Conservation (phyloP, 768 basidiomycete species). For the Pulveroboletus sp. region DNA sequence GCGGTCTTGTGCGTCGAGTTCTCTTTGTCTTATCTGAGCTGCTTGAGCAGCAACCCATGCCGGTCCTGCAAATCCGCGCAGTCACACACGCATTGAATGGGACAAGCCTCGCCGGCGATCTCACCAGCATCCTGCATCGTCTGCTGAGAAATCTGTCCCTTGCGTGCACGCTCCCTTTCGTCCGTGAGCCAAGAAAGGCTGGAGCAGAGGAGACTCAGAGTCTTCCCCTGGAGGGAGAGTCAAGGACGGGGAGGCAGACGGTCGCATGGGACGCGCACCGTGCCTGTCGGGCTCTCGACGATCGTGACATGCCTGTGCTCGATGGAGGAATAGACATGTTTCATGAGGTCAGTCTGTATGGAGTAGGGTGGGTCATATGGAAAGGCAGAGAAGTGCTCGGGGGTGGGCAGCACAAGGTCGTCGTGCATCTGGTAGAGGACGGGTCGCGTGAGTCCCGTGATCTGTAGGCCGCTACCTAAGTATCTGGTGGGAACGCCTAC, state of each 20-base stretch:
- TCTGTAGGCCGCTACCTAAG: too few relatives aligned
- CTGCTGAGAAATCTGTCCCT: conserved; percentile 50
- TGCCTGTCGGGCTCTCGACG: conserved; percentile 87
- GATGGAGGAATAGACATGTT: conserved; percentile 74
- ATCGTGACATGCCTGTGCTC: conserved; percentile 74
- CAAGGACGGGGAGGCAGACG: neutral
- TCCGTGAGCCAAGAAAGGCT: conserved; percentile 72
- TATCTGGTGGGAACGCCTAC: too few relatives aligned
- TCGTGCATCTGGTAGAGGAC: conserved; percentile 9
- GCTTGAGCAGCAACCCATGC: conserved; percentile 79
- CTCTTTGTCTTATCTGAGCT: conserved; percentile 53
- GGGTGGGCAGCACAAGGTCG: conserved; percentile 48
- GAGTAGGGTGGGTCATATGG: conserved; percentile 79
- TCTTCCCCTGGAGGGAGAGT: conserved; percentile 65
- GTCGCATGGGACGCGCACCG: conserved; percentile 42
- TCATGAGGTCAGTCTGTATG: conserved; percentile 87
- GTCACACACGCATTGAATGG: neutral
- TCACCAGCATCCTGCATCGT: conserved; percentile 24
- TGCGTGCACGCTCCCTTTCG: conserved; percentile 62
- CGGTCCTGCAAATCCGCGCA: conserved; percentile 37
- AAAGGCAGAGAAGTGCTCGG: conserved; percentile 67
- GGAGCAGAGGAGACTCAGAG: conserved; percentile 72
- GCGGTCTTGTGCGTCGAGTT: conserved; percentile 61
- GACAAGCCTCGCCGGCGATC: neutral
- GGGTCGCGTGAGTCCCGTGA: conserved; percentile 5